Conservation (phyloP, 441 rosid genomes). For the Geranium incanum region DNA sequence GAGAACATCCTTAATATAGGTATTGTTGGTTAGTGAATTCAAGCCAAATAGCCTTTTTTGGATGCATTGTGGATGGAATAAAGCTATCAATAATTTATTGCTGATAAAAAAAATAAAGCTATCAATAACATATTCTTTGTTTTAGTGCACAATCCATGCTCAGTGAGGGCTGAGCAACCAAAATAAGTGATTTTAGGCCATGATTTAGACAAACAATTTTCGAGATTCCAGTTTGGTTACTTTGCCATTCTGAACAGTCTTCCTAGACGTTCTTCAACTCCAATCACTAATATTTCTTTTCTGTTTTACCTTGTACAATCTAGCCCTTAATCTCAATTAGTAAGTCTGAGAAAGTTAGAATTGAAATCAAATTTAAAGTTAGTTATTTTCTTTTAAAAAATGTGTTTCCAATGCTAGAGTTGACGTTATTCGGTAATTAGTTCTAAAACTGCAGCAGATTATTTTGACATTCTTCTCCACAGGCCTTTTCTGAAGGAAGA, state of each 20-base stretch:
- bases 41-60: neutral
- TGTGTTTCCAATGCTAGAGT: constrained; percentile 24
- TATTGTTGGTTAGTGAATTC: neutral
- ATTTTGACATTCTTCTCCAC: constrained; percentile 67
- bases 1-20: neutral
- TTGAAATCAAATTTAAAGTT: neutral
- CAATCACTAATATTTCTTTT: neutral
- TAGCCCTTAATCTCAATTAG: constrained; percentile 1
- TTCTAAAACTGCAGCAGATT: constrained; percentile 60
- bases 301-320: neutral
- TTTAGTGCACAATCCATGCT: neutral
- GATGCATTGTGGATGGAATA: constrained; percentile 4
- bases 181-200: neutral
- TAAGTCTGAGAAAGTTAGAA: neutral
- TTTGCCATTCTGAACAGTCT: neutral
- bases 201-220: neutral
- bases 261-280: constrained; percentile 1
- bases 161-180: neutral
- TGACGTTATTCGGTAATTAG: constrained; percentile 38
- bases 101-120: too few relatives aligned
- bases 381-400: neutral
- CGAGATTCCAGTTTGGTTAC: neutral
- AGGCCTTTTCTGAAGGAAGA: constrained; percentile 82
- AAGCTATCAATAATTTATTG: neutral
- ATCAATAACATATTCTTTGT: neutral